Conservation (phyloP, 306 rosid species). For the Prunus fruticosa region DNA sequence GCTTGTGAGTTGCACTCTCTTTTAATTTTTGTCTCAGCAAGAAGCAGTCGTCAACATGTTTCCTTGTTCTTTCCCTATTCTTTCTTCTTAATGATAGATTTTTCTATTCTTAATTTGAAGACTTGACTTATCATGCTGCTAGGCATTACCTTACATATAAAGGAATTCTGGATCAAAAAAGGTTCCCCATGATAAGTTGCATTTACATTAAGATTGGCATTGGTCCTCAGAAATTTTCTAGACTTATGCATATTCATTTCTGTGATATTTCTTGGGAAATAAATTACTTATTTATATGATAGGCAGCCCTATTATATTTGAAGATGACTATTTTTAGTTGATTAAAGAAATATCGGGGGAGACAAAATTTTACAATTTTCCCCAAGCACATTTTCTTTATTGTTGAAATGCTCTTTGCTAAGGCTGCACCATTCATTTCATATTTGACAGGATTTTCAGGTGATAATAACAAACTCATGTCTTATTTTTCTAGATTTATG, state of each 20-base stretch:
- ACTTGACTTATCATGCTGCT: neutral
- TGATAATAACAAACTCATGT: neutral
- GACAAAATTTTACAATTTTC: neutral
- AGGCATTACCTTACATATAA: neutral
- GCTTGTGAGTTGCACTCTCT: slow-evolving; percentile 57
- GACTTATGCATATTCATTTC: neutral
- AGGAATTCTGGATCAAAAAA: neutral
- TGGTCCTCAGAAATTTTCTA: neutral
- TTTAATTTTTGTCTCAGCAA: neutral
- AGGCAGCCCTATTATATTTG: too few relatives aligned
- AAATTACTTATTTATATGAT: too few relatives aligned
- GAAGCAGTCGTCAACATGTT: neutral
- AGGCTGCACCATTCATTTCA: neutral
- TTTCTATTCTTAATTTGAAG: neutral
- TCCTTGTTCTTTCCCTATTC: neutral
- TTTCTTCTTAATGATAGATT: neutral
- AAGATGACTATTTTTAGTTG: too few relatives aligned
- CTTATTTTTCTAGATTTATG: neutral
- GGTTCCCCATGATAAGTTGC: neutral
- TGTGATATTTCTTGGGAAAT: neutral
- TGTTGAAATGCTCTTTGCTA: neutral
- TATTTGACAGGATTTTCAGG: neutral
- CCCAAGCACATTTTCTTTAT: neutral
- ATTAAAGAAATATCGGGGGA: neutral
- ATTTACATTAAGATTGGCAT: neutral